A percentile compares a stretch with the other conserved stretches of the same genome.
Evolutionary conservation across 2,329 filamentous ascomycete species (phyloP).

Genomic region (Ploettnerulaceae sp.): DNA sequence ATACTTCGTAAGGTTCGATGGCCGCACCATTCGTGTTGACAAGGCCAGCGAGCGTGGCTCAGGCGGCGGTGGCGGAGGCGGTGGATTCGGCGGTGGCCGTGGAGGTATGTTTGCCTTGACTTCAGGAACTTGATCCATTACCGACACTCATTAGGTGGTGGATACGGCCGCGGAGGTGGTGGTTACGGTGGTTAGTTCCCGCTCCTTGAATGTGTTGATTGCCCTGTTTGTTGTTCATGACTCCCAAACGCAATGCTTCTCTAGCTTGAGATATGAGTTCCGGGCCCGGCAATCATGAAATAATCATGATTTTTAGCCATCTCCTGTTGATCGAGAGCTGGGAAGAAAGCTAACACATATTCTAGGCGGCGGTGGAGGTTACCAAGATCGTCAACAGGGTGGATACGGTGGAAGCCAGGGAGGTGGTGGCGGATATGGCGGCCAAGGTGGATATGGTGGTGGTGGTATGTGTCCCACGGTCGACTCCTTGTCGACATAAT

Average conservation of each 20-base stretch:
- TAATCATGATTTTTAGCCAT: neutral
- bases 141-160: conserved; percentile 8
- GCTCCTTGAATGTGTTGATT: neutral
- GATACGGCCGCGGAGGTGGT: conserved; percentile 35
- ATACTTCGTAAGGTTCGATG: conserved; percentile 67
- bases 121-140: neutral
- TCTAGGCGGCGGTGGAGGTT: conserved; percentile 33
- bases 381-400: conserved; percentile 51
- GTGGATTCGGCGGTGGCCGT: conserved; percentile 40
- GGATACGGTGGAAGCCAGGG: conserved; percentile 36
- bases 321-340: neutral
- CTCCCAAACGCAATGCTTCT: neutral
- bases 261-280: too few relatives aligned
- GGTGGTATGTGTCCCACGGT: conserved; percentile 24
- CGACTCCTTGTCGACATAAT: conserved; percentile 6
- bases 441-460: conserved; percentile 36
- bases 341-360: conserved; percentile 37
- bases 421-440: conserved; percentile 29
- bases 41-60: conserved; percentile 71
- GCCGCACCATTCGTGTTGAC: conserved; percentile 90
- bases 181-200: conserved; percentile 25
- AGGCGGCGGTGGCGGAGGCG: conserved; percentile 38
- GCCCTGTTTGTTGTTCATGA: neutral
- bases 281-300: too few relatives aligned
- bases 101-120: conserved; percentile 22